Conservation (phyloP, 345 rosid species). For the Lenwebbia sp. region DNA sequence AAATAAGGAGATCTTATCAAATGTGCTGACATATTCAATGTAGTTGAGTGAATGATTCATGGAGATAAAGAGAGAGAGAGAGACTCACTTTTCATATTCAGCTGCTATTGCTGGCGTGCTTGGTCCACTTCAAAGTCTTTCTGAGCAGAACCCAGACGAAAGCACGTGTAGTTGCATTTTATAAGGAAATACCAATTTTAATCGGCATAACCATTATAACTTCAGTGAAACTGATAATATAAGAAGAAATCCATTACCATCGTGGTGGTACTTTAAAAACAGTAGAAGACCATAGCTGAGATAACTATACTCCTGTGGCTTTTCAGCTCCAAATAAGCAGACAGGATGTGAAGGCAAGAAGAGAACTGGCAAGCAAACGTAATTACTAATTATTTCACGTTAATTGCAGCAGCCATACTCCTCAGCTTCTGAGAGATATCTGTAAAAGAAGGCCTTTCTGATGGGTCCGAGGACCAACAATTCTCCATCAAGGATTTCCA, state of each 20-base stretch:
- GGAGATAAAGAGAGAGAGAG: background rate
- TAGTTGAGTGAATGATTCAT: background rate
- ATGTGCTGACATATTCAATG: background rate
- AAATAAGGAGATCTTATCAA: background rate
- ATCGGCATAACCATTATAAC: background rate
- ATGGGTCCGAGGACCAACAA: conserved; percentile 85
- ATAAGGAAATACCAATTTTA: background rate
- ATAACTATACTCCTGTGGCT: background rate
- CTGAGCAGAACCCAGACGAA: background rate
- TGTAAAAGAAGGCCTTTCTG: conserved; percentile 88
- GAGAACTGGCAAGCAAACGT: background rate
- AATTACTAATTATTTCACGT: conserved; percentile 42
- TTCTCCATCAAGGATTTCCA: conserved; percentile 93
- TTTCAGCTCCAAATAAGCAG: background rate
- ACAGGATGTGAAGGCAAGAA: background rate
- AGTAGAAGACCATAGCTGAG: background rate
- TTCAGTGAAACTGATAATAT: background rate
- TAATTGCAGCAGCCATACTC: conserved; percentile 91
- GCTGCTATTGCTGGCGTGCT: background rate
- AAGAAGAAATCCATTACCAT: background rate
- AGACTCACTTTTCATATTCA: background rate
- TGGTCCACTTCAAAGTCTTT: background rate
- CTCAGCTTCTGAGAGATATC: conserved; percentile 86
- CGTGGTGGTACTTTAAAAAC: background rate
- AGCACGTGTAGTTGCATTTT: background rate